Evolutionary conservation across 73 alveolate genomes (phyloP).

Genomic region (Symbiodinium natans): DNA sequence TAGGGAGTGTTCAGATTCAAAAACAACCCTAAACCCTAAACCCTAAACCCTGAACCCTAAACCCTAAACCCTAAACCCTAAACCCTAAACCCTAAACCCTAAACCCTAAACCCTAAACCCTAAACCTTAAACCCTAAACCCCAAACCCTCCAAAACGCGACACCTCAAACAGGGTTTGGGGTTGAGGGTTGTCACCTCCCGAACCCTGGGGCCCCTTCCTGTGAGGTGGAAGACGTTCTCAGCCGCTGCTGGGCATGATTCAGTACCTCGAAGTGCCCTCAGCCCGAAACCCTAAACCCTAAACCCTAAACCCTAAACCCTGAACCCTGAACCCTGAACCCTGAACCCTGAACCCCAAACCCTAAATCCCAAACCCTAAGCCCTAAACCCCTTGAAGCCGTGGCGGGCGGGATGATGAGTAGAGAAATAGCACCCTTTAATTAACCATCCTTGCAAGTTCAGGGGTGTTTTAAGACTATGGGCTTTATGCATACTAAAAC

Average conservation of each 20-base stretch:
- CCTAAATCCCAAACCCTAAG: not conserved
- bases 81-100: not conserved
- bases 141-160: not conserved
- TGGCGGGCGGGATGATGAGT: too few relatives aligned
- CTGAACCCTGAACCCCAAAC: not conserved
- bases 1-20: too few relatives aligned
- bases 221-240: slow-evolving; percentile 62
- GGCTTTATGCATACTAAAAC: too few relatives aligned
- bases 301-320: not conserved
- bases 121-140: not conserved
- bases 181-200: too few relatives aligned
- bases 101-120: not conserved
- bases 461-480: too few relatives aligned
- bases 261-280: not conserved
- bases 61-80: not conserved
- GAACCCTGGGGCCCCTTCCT: too few relatives aligned
- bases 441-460: too few relatives aligned
- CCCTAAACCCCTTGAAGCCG: not conserved
- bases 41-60: not conserved
- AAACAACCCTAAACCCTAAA: not conserved
- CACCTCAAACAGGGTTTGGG: too few relatives aligned
- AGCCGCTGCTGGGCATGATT: not conserved
- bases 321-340: not conserved
- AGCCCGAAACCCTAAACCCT: not conserved
- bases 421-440: too few relatives aligned